Evolutionary conservation across 768 basidiomycete genomes (phyloP), one percentile per base, ranked within the genome.

Genomic region (Clathrus columnatus): DNA sequence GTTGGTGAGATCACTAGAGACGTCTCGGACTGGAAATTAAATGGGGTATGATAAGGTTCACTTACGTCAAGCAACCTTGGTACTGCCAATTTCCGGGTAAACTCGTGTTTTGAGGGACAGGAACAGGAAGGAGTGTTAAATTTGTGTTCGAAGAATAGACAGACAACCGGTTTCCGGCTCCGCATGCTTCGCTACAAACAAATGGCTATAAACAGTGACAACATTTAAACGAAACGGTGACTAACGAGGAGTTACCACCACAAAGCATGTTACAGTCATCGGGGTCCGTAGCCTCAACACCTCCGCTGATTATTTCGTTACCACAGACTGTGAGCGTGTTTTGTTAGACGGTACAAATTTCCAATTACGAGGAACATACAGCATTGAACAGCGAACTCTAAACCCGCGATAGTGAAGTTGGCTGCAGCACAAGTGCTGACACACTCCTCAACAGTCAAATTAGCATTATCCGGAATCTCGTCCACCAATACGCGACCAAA

Each of bases 211-310:
- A 53, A 58, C n/a, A 60, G 50, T 58, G n/a, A 58, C 36, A 21
- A 26, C 24, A 51, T 57, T 50, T 43, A 32, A 28, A 36, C 30
- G 41, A 23, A 54, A 29, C 23, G 23, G 14, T 36, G 14, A 65
- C 83, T 61, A 59, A 85, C 86, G 77, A 73, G 10, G 79, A 36
- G 56, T 82, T 83, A 21, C 88, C 91, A 17, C 75, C 75, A 58
- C 91, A 94, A 0, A 73, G 75, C 84, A 85, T 87, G 64, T 77
- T 80, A 64, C 91, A 94, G 30, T 75, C 74, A 2, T 70, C 66
- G 1, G 76, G 75, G 1, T 64, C 44, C 10, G 71, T 58, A 0
- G 75, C 77, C 16, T 62, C 48, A 1, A 75, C 78, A 1, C 85
- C 87, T 8, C 83, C 84, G 27, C 78, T 73, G 11, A 82, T 70